phyloP scores from a whole-genome alignment of 345 rosid species.

The Eucalyptus erythrocorys region DNA sequence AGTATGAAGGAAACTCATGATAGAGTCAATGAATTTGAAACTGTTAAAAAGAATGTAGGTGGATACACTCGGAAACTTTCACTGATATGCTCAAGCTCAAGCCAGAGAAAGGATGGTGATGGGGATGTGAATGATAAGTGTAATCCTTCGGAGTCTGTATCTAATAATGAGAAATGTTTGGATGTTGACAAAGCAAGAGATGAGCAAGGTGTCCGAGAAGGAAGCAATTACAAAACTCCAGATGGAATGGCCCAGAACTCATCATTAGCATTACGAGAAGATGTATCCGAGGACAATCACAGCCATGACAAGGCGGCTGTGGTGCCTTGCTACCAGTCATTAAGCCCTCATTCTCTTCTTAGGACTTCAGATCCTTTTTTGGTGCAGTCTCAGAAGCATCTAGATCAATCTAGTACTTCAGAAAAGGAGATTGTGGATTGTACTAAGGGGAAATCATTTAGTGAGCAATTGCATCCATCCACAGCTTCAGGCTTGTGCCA shows the following conservation, averaged over 20 bases:
- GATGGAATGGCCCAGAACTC: background rate
- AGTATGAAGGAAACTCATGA: conserved; percentile 1
- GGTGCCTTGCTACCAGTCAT: background rate
- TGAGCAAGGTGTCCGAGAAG: background rate
- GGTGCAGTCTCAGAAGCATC: background rate
- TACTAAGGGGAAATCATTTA: background rate
- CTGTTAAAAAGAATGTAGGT: conserved; percentile 2
- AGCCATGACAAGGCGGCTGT: background rate
- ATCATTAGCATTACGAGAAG: background rate
- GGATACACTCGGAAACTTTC: conserved; percentile 22
- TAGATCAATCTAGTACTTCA: background rate
- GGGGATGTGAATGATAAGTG: conserved; percentile 1
- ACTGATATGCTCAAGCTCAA: conserved; percentile 16
- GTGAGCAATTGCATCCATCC: background rate
- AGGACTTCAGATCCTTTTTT: background rate
- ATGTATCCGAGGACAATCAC: background rate
- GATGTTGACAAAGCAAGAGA: conserved; percentile 4
- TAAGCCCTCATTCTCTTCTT: background rate
- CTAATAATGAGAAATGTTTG: background rate
- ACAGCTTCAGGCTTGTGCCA: background rate
- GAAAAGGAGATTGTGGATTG: background rate
- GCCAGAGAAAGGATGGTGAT: background rate
- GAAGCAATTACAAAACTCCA: background rate
- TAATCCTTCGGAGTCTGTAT: background rate
- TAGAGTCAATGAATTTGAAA: conserved; percentile 5